Percentiles rank a stretch among this genome's conserved stretches.
phyloP scores from a whole-genome alignment of 2,329 filamentous ascomycete genomes.

The Colletotrichum tanaceti region DNA sequence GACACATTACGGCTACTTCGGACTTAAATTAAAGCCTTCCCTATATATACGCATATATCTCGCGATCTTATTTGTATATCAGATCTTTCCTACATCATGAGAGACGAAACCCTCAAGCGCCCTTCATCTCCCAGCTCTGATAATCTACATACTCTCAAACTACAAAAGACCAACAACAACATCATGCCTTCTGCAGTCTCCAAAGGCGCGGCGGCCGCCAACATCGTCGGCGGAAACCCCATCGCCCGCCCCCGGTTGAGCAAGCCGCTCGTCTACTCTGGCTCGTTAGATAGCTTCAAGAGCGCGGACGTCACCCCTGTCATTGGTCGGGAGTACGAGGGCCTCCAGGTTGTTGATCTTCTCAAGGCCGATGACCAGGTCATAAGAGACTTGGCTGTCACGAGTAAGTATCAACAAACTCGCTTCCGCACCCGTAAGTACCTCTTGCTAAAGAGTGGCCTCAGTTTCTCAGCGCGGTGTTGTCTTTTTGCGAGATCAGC shows the following conservation, averaged over 20 bases:
- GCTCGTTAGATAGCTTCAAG: slow-evolving; percentile 54
- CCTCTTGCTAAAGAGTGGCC: slow-evolving; percentile 19
- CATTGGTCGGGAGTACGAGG: slow-evolving; percentile 61
- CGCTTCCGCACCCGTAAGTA: neutral
- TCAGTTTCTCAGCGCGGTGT: slow-evolving; percentile 52
- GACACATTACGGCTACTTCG: slow-evolving; percentile 24
- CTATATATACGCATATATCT: slow-evolving; percentile 23
- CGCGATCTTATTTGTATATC: slow-evolving; percentile 15
- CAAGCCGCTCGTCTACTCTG: slow-evolving; percentile 54
- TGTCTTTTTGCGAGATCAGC: slow-evolving; percentile 52
- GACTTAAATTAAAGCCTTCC: slow-evolving; percentile 5
- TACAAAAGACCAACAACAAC: neutral
- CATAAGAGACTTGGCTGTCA: slow-evolving; percentile 66
- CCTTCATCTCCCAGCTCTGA: slow-evolving; percentile 3
- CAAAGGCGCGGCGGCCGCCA: slow-evolving; percentile 39
- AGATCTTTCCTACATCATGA: slow-evolving; percentile 20
- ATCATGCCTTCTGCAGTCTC: slow-evolving; percentile 52
- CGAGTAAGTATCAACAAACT: slow-evolving; percentile 44
- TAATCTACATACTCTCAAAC: neutral
- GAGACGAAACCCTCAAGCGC: slow-evolving; percentile 6
- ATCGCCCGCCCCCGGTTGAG: slow-evolving; percentile 46
- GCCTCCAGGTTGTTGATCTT: slow-evolving; percentile 51
- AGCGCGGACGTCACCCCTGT: slow-evolving; percentile 58
- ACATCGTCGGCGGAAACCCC: slow-evolving; percentile 48
- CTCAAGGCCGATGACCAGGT: slow-evolving; percentile 57